Evolutionary conservation across 169 alveolate genomes (phyloP).

Genomic region (Condylostoma magnum): DNA sequence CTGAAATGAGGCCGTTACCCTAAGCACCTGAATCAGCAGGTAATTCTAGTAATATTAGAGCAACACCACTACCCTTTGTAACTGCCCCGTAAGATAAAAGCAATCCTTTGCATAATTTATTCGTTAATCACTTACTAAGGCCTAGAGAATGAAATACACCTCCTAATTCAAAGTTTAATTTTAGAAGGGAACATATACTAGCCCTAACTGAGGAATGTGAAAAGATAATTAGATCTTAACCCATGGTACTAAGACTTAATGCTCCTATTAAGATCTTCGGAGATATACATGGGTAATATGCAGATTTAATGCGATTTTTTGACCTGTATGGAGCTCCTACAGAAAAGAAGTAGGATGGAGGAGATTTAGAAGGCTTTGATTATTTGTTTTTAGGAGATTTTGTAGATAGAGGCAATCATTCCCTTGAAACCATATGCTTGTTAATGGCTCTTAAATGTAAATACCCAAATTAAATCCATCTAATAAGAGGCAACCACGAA

Average conservation of each 20-base stretch:
- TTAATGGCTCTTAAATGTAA: conserved; percentile 94
- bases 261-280: conserved; percentile 98
- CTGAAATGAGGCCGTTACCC: conserved; percentile 26
- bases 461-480: conserved; percentile 97
- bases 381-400: conserved; percentile 98
- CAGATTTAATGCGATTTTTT: conserved; percentile 97
- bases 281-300: conserved; percentile 98
- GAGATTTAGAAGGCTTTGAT: conserved; percentile 97
- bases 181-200: conserved; percentile 31
- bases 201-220: conserved; percentile 71
- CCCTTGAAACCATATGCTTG: conserved; percentile 93
- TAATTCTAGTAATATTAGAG: background rate
- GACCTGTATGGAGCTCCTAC: conserved; percentile 83
- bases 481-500: conserved; percentile 98
- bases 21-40: background rate
- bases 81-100: conserved; percentile 20
- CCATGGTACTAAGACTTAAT: conserved; percentile 94
- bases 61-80: too few relatives aligned
- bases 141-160: conserved; percentile 67
- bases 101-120: conserved; percentile 37
- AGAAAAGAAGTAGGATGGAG: conserved; percentile 72
- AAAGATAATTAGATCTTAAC: conserved; percentile 89
- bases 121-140: conserved; percentile 54
- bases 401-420: conserved; percentile 98
- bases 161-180: conserved; percentile 19